A percentile compares a stretch with the other conserved stretches of the same genome.
These are phyloP conservation scores for Lactarius psammicola DNA, from an alignment of 768 basidiomycete species.

Conservation along the genomic window DNA sequence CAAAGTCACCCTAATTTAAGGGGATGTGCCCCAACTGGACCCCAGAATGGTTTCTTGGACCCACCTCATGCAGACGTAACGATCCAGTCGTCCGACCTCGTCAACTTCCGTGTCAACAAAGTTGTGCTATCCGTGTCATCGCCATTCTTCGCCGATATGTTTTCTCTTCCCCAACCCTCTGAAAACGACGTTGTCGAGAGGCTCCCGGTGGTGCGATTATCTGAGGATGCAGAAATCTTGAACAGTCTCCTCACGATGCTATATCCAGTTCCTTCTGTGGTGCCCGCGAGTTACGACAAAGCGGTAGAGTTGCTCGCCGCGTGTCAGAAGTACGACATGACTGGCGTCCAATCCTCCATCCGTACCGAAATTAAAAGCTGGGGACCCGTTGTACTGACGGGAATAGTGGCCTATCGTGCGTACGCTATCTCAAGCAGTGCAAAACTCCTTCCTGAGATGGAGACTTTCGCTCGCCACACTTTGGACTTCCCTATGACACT, in stretches of 20 bases:
- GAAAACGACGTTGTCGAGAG: conserved; percentile 5
- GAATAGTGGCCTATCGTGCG: conserved; percentile 14
- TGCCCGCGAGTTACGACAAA: neutral
- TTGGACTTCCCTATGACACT: neutral
- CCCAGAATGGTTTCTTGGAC: neutral
- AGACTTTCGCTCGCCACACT: neutral
- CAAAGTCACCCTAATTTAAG: neutral
- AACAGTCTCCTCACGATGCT: conserved; percentile 8
- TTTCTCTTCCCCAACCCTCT: conserved; percentile 29
- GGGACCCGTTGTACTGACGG: neutral
- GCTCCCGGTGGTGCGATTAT: conserved; percentile 13
- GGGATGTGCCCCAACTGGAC: neutral
- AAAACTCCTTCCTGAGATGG: neutral
- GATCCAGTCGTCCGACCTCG: conserved; percentile 33
- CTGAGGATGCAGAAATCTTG: conserved; percentile 13
- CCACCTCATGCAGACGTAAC: conserved; percentile 23
- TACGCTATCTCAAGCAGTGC: conserved; percentile 23
- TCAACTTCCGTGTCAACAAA: conserved; percentile 35
- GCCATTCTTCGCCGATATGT: conserved; percentile 35
- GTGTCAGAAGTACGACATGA: conserved; percentile 31
- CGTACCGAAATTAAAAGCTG: neutral
- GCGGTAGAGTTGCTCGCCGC: conserved; percentile 20
- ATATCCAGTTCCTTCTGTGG: conserved; percentile 1
- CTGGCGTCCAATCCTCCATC: conserved; percentile 5
- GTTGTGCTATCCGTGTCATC: conserved; percentile 35